Base-by-base conservation (phyloP, 345 rosid genomes). In the Tarenaya hassleriana region DNA sequence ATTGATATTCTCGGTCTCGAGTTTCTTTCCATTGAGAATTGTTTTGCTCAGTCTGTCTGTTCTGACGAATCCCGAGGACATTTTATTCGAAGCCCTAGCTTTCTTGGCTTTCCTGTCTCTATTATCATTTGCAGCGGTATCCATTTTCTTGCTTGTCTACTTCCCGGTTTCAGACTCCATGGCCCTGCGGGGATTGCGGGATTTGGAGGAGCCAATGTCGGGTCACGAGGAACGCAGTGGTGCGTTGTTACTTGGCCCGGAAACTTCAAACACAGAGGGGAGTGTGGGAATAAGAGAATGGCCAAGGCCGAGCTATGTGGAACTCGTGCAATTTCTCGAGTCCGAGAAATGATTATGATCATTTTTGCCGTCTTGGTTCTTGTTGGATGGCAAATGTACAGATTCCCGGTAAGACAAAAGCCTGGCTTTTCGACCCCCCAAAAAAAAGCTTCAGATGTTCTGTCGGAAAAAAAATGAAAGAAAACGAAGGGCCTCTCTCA, bases 81-180 rank as follows among this genome's bases (percentile, higher is more conserved):
- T 78, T 57, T 64, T 77, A 49, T 92, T 79, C 55, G 98, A 92
- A 77, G 88, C 77, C 52, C 78, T 88, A 64, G 64, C 79, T n/a
- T 88, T 92, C 84, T 56, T 69, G 62, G 86, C 95, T 17, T 92
- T 88, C 76, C 75, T 92, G 38, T 76, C 84, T 29, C 80, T 85
- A 62, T 55, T 82, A 41, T 78, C 80, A 62, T 88, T 88, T 66
- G 75, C 74, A 16, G 87, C 81, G 60, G 75, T 88, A 45, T 80
- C 86, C 55, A 85, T 92, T 48, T 79, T 69, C 77, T 40, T 88
- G 78, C 85, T 92, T 54, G 98, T 85, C 21, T 92, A 81, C 77
- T 80, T 50, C 68, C 98, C 98, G 0, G 79, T 92, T 52, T 79
- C 90, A 1, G 97, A 92, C 74, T 88, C 94, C 39, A 73, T 92